Percentiles rank a stretch among this genome's conserved stretches.
Evolutionary conservation across 768 basidiomycete genomes (phyloP).

Genomic region (Sporobolomyces roseus): DNA sequence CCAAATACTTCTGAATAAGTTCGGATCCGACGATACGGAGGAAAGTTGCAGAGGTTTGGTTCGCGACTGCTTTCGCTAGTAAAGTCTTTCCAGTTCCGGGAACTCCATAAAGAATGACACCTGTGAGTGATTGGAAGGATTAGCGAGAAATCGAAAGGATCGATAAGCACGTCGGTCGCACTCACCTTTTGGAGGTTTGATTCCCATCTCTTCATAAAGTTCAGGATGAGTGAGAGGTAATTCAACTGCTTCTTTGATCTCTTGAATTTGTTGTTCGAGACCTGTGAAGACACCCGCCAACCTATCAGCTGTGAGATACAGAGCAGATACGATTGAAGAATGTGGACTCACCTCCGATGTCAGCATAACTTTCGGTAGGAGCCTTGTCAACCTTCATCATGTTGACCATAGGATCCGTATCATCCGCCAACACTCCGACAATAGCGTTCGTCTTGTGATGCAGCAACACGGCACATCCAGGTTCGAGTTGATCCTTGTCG

Average conservation of each 20-base stretch:
- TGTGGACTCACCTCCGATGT: conserved; percentile 66
- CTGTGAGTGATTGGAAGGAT: neutral
- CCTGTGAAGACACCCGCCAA: no score
- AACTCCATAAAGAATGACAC: conserved; percentile 97
- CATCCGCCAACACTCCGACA: conserved; percentile 92
- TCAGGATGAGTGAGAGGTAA: conserved; percentile 96
- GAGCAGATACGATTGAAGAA: no score
- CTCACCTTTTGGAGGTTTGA: conserved; percentile 86
- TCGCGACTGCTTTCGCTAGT: conserved; percentile 93
- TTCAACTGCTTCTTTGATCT: conserved; percentile 99
- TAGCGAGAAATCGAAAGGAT: no score
- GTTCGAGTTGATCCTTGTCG: conserved; percentile 95
- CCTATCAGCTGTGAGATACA: no score
- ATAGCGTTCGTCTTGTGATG: conserved; percentile 95
- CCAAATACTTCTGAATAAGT: conserved; percentile 98
- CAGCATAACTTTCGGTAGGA: conserved; percentile 96
- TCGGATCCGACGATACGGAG: conserved; percentile 95
- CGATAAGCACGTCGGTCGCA: neutral
- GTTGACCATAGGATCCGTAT: conserved; percentile 89
- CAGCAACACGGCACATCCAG: conserved; percentile 86
- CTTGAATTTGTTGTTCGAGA: conserved; percentile 92
- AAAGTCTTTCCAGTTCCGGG: conserved; percentile 98
- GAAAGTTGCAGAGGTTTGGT: conserved; percentile 97
- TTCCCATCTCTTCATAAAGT: conserved; percentile 99
- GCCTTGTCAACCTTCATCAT: conserved; percentile 91